These are phyloP conservation scores for Saturnispora diversa DNA, from an alignment of 805 yeast genomes.

Conservation along the genomic window DNA sequence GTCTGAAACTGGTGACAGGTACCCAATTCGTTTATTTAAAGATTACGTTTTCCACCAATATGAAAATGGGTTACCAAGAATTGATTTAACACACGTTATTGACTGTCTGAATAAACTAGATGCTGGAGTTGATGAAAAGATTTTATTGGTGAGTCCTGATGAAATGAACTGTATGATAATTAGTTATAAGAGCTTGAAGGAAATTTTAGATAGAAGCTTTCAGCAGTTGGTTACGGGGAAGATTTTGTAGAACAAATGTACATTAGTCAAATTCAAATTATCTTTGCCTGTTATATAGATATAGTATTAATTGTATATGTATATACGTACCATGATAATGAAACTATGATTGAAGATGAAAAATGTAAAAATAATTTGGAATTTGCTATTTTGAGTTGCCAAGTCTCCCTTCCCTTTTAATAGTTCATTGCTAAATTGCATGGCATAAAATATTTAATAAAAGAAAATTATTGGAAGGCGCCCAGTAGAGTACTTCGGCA, in stretches of 20 bases:
- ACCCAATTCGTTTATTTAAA: constrained; percentile 64
- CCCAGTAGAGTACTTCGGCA: too few relatives aligned
- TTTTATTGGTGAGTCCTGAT: constrained; percentile 74
- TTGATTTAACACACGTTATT: constrained; percentile 78
- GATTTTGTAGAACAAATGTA: constrained; percentile 3
- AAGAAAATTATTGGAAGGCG: too few relatives aligned
- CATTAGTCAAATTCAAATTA: constrained; percentile 1
- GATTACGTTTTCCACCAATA: constrained; percentile 82
- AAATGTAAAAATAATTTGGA: background rate
- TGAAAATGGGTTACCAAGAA: constrained; percentile 72
- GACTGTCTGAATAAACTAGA: constrained; percentile 80
- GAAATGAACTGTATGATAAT: constrained; percentile 80
- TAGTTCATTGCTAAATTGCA: too few relatives aligned
- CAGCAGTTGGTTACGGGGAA: constrained; percentile 32
- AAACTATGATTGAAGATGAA: too few relatives aligned
- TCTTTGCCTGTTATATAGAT: constrained; percentile 1
- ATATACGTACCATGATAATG: too few relatives aligned
- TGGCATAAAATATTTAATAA: too few relatives aligned
- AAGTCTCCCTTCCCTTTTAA: too few relatives aligned
- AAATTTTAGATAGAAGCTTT: constrained; percentile 61
- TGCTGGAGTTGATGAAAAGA: constrained; percentile 80
- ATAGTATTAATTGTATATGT: background rate
- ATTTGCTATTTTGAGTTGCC: too few relatives aligned
- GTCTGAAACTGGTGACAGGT: constrained; percentile 71
- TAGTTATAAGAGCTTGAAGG: constrained; percentile 75